Base-by-base conservation (phyloP, 768 basidiomycete species). In the Podaxis sp. region DNA sequence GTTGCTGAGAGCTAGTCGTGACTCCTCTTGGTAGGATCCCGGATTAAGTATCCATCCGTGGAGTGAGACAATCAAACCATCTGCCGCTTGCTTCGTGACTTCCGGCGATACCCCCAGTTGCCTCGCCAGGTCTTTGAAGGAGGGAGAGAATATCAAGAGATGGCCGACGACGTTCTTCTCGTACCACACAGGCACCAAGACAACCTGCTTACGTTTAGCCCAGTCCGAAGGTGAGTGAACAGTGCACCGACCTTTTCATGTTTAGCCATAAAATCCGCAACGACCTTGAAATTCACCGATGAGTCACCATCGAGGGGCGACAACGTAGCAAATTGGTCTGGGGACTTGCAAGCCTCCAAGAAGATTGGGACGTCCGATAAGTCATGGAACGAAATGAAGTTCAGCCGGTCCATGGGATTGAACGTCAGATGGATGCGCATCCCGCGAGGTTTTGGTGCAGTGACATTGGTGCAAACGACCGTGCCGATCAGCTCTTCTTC, bases 311-410 rank as follows among this genome's bases (percentile, higher is more conserved):
- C 59, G 28, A 50, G 65, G 44, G 65, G 64, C 14, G 62, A 46
- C 4, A 90, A 62, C 57, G 76, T 77, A 2, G 80, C 88, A 64
- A 81, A 73, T 61, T 89, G 88, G 21, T 82, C 74, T 16, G 77
- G 71, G 16, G 72, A 73, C 28, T 78, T 73, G 66, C 83, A 86
- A 5, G 83, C 80, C 9, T 72, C 72, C 44, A 86, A 67, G 11
- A 90, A 71, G 1, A 75, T 59, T 18, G 71, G 65, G 21, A 88
- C 63, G 55, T 87, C 83, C 7, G 71, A 63, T 6, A 78, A 67
- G 63, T 82, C 71, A 65, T 87, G 79, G 3, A 89, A 71, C 47
- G 74, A 81, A 18, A 55, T 21, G 23, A 61, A 61, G n/a, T 54
- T 50, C 16, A 61, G 27, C 18, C 52, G 53, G 44, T 46, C 21